A percentile compares a stretch with the other conserved stretches of the same genome.
These are phyloP conservation scores for Phytophthora pseudosyringae DNA, from an alignment of 352 stramenopile species.

Conservation along the genomic window DNA sequence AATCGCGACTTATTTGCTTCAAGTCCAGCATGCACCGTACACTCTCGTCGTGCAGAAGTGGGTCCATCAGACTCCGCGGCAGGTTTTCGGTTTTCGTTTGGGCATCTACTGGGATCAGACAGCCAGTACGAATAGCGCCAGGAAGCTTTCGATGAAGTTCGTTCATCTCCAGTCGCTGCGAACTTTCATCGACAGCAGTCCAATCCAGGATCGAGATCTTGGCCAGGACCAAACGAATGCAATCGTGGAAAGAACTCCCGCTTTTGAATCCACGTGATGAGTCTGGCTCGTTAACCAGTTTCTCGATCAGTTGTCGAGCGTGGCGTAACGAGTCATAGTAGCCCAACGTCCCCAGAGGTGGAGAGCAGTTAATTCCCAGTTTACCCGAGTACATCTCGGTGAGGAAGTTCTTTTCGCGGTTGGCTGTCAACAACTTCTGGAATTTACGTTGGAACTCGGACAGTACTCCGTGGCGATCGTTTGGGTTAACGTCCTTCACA, in stretches of 20 bases:
- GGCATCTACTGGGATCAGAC: constrained; percentile 29
- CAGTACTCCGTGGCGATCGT: constrained; percentile 58
- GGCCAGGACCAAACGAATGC: constrained; percentile 67
- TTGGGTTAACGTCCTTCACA: constrained; percentile 80
- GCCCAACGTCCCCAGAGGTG: constrained; percentile 62
- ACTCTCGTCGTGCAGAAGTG: constrained; percentile 12
- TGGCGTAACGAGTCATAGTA: constrained; percentile 71
- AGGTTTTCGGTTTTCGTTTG: constrained; percentile 22
- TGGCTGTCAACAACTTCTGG: constrained; percentile 48
- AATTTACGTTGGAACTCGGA: constrained; percentile 62
- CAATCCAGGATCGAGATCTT: constrained; percentile 85
- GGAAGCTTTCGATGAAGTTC: constrained; percentile 36
- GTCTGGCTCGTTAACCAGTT: constrained; percentile 30
- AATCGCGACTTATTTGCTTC: constrained; percentile 24
- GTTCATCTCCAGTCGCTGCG: constrained; percentile 40
- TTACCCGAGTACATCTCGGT: constrained; percentile 68
- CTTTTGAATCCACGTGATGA: constrained; percentile 42
- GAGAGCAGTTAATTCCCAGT: constrained; percentile 71
- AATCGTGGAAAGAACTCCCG: constrained; percentile 67
- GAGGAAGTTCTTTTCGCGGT: constrained; percentile 68
- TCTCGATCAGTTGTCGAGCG: constrained; percentile 45
- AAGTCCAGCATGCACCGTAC: constrained; percentile 13
- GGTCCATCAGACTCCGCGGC: constrained; percentile 23
- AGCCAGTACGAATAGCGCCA: constrained; percentile 37
- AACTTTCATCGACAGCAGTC: constrained; percentile 70